phyloP scores from a whole-genome alignment of 1,139 yeast species.

The Ashbya aceris region DNA sequence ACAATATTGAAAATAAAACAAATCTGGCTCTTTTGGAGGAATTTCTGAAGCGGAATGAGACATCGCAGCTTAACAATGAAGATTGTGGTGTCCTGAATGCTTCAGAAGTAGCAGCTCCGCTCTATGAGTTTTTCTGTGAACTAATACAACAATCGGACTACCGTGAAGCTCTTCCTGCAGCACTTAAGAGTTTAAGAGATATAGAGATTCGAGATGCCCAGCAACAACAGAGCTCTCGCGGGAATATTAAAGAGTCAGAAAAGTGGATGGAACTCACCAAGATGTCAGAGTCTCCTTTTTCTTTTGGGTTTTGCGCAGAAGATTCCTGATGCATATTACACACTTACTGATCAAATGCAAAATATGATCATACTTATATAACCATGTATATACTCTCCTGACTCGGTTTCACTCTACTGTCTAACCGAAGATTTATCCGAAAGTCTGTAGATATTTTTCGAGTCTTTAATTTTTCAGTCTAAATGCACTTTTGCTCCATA shows the following conservation, averaged over 20 bases:
- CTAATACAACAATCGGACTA: constrained; percentile 30
- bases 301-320: constrained; percentile 25
- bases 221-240: constrained; percentile 15
- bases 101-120: constrained; percentile 39
- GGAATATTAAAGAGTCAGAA: constrained; percentile 20
- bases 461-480: too few relatives aligned
- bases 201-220: constrained; percentile 29
- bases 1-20: constrained; percentile 9
- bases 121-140: constrained; percentile 47
- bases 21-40: constrained; percentile 15
- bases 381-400: too few relatives aligned
- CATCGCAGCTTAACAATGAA: constrained; percentile 26
- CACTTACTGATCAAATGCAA: background rate
- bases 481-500: too few relatives aligned
- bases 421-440: too few relatives aligned
- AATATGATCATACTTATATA: background rate
- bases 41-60: constrained; percentile 21
- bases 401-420: too few relatives aligned
- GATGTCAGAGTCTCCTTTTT: constrained; percentile 16
- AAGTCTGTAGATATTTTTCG: too few relatives aligned
- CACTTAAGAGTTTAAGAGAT: constrained; percentile 30
- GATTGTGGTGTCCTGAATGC: constrained; percentile 34
- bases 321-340: constrained; percentile 2
- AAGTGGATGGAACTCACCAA: constrained; percentile 27
- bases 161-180: constrained; percentile 29